These are phyloP conservation scores for Cryptococcus hybrid DNA, from an alignment of 1,284 basidiomycete genomes.

Conservation along the genomic window DNA sequence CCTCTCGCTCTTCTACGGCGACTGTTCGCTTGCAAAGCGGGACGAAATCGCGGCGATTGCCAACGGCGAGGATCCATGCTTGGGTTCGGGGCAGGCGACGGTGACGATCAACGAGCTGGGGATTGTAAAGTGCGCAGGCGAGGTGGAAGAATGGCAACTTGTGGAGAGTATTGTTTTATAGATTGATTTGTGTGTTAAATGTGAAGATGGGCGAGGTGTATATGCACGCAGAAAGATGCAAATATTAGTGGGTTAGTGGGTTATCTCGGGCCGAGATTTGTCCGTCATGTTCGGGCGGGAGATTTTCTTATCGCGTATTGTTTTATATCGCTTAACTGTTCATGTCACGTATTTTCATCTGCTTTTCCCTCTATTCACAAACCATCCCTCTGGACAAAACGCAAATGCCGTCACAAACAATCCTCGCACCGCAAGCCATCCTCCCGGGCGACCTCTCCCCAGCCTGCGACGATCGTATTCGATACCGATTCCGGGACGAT, in stretches of 20 bases:
- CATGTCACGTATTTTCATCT: no score
- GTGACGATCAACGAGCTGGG: constrained; percentile 9
- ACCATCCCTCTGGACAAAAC: neutral
- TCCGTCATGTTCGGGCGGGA: no score
- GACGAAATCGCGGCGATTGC: constrained; percentile 22
- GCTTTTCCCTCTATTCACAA: neutral
- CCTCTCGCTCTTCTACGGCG: constrained; percentile 36
- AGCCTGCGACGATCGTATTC: constrained; percentile 69
- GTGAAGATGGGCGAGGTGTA: no score
- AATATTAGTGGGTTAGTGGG: no score
- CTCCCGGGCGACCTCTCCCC: constrained; percentile 58
- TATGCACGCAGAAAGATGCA: no score
- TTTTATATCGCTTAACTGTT: no score
- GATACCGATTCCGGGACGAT: constrained; percentile 67
- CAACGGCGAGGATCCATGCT: neutral
- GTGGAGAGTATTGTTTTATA: no score
- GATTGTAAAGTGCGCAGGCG: constrained; percentile 13
- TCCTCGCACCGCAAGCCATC: constrained; percentile 54
- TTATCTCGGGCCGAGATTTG: no score
- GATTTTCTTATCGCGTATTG: no score
- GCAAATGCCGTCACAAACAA: constrained; percentile 9
- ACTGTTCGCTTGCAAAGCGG: constrained; percentile 15
- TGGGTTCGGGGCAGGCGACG: neutral
- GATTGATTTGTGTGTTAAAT: no score
- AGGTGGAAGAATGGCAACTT: constrained; percentile 8